Evolutionary conservation across 148 eudicot genomes (phyloP).

Genomic region (Linanthus parryae): DNA sequence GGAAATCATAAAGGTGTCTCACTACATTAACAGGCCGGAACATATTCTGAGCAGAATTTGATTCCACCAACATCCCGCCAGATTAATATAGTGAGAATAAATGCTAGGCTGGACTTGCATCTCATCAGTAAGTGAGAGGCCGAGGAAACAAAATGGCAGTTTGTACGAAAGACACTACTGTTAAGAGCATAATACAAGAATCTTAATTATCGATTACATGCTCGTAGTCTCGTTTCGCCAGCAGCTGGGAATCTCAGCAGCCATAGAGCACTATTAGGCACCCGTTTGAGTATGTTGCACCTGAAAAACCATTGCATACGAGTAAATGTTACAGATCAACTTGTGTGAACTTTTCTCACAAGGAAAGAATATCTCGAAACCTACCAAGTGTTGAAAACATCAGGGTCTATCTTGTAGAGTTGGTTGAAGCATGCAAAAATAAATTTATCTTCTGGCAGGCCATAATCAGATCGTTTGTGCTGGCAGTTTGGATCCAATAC

Average conservation of each 20-base stretch:
- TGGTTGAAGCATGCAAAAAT: slow-evolving; percentile 96
- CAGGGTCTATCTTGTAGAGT: slow-evolving; percentile 96
- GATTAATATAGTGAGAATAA: too few species aligned
- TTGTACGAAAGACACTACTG: not conserved
- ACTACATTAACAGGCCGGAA: too few species aligned
- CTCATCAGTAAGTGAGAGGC: not conserved
- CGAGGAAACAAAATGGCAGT: not conserved
- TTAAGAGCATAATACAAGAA: not conserved
- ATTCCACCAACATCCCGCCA: too few species aligned
- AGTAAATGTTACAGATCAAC: too few species aligned
- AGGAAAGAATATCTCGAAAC: not conserved
- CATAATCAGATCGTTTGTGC: slow-evolving; percentile 87
- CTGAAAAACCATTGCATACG: slow-evolving; percentile 22
- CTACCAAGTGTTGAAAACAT: slow-evolving; percentile 82
- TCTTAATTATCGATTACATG: slow-evolving; percentile 31
- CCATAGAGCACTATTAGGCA: slow-evolving; percentile 93
- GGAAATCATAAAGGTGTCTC: too few species aligned
- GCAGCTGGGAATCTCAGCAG: slow-evolving; percentile 96
- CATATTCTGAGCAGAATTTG: too few species aligned
- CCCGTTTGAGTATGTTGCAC: slow-evolving; percentile 97
- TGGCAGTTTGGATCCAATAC: slow-evolving; percentile 62
- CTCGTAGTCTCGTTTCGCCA: slow-evolving; percentile 87
- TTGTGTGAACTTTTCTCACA: too few species aligned
- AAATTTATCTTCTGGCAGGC: slow-evolving; percentile 89
- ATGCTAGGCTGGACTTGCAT: not conserved